Conservation (phyloP, 1,284 basidiomycete species). For the Sporisorium scitamineum region DNA sequence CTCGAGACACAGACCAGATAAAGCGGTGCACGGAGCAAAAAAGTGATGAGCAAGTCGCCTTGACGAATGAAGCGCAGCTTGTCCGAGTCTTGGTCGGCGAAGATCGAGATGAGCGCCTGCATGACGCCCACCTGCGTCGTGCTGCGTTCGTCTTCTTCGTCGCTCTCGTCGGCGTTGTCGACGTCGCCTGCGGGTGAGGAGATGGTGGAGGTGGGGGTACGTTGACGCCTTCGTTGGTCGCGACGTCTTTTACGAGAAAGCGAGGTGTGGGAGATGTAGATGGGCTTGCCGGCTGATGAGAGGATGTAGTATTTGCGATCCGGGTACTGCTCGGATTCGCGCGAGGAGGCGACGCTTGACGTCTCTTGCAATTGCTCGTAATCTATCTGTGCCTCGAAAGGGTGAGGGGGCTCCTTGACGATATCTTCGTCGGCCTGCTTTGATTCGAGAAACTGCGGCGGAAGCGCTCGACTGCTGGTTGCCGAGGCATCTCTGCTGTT, state of each 20-base stretch:
- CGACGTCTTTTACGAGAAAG: conserved; percentile 19
- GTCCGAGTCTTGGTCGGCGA: conserved; percentile 66
- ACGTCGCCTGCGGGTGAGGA: not conserved
- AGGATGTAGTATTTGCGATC: conserved; percentile 58
- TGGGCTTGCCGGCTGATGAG: conserved; percentile 60
- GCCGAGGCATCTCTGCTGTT: conserved; percentile 21
- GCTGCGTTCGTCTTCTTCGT: conserved; percentile 73
- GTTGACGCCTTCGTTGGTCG: conserved; percentile 13
- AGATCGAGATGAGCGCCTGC: conserved; percentile 87
- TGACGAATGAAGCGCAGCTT: conserved; percentile 53
- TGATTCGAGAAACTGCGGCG: conserved; percentile 14
- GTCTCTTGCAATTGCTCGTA: not conserved
- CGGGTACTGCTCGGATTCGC: conserved; percentile 22
- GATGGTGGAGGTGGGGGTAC: not conserved
- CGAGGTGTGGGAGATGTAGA: conserved; percentile 55
- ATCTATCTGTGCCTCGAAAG: not conserved
- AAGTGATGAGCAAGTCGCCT: conserved; percentile 78
- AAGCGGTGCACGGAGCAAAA: conserved; percentile 84
- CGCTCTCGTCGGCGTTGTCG: conserved; percentile 31
- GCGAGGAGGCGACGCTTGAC: not conserved
- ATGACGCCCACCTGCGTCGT: conserved; percentile 89
- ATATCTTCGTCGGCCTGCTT: not conserved
- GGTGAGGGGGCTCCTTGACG: not conserved
- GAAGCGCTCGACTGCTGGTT: not conserved
- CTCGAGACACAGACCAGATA: conserved; percentile 90